Percentiles rank a stretch among this genome's conserved stretches.
These are phyloP conservation scores for Aspergillus texensis DNA, from an alignment of 2,329 filamentous ascomycete genomes.

Conservation along the genomic window DNA sequence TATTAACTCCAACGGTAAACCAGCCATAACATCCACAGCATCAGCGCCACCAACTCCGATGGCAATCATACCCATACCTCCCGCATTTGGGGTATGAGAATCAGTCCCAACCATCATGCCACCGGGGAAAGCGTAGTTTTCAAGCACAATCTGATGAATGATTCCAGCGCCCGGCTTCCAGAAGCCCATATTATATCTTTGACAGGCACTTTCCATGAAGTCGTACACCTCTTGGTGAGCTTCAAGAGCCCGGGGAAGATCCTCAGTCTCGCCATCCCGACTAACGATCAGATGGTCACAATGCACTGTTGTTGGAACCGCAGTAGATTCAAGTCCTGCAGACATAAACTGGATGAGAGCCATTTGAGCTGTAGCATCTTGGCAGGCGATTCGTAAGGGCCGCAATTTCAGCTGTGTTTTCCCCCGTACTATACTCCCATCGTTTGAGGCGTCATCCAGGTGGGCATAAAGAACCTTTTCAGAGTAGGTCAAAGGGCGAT, in stretches of 20 bases:
- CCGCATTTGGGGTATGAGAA: slow-evolving; percentile 95
- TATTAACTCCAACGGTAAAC: slow-evolving; percentile 97
- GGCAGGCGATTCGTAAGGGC: slow-evolving; percentile 96
- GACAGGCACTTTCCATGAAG: slow-evolving; percentile 88
- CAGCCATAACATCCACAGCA: slow-evolving; percentile 97
- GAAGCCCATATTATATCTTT: slow-evolving; percentile 99
- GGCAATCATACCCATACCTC: slow-evolving; percentile 90
- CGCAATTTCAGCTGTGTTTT: slow-evolving; percentile 72
- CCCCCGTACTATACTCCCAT: too few species aligned
- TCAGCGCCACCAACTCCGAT: slow-evolving; percentile 98
- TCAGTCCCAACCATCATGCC: slow-evolving; percentile 97
- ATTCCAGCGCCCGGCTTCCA: slow-evolving; percentile 99
- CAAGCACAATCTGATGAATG: slow-evolving; percentile 97
- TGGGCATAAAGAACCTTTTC: too few species aligned
- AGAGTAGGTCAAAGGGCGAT: too few species aligned
- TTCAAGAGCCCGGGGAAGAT: slow-evolving; percentile 83
- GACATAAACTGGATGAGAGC: slow-evolving; percentile 99
- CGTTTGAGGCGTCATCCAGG: too few species aligned
- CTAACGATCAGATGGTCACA: slow-evolving; percentile 99
- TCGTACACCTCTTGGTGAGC: slow-evolving; percentile 99
- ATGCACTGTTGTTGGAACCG: slow-evolving; percentile 94
- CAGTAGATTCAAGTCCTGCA: slow-evolving; percentile 91
- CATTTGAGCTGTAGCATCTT: slow-evolving; percentile 99
- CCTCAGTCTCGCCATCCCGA: slow-evolving; percentile 88
- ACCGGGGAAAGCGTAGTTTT: slow-evolving; percentile 99